Evolutionary conservation across 768 basidiomycete species (phyloP), one percentile per base, ranked within the genome.

Genomic region (Pleurotus giganteus): DNA sequence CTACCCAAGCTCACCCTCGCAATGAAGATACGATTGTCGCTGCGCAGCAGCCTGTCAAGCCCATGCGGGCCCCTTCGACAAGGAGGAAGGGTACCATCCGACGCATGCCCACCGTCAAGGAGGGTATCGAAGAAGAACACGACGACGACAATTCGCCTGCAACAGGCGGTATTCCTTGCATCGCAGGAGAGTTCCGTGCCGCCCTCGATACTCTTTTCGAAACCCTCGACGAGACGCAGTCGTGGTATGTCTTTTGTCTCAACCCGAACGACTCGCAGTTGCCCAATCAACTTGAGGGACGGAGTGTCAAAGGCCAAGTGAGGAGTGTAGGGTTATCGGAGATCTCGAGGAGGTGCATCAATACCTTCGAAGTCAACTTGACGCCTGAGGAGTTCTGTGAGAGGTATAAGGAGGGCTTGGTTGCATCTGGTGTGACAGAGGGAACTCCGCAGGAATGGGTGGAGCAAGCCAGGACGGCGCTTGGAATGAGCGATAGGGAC

Each of bases 1-100:
- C 94, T 0, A 96, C 93, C 0, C 88, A 94, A 64, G 91, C 87
- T 0, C 94, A 98, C 65, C 94, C 96, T 0, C 76, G 88, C 58
- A 88, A 95, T 62, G 94, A 98, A 63, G 94, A 96, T 47, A 97
- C 95, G 0, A 95, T 98, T 57, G 95, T 98, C 13, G 83, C 94
- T 4, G 94, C 94, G 0, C 93, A 94, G 65, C 94, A 97, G 67
- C 85, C 86, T 31, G 86, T 94, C 59, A 94, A 95, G 69, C 96
- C 96, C 0, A 92, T 97, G 86, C 85, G 95, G 7, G 85, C 90
- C 0, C 95, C 95, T 0, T 96, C 93, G 0, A 96, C 88, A 0
- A 79, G 92, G 44, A 80, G 94, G 55, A 94, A 93, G 70, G 80
- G 79, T 19, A 84, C 88, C 0, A 69, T 90, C 57, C 84, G 83